Base-by-base conservation (phyloP, 75 land plant species). In the Azolla pinnata region DNA sequence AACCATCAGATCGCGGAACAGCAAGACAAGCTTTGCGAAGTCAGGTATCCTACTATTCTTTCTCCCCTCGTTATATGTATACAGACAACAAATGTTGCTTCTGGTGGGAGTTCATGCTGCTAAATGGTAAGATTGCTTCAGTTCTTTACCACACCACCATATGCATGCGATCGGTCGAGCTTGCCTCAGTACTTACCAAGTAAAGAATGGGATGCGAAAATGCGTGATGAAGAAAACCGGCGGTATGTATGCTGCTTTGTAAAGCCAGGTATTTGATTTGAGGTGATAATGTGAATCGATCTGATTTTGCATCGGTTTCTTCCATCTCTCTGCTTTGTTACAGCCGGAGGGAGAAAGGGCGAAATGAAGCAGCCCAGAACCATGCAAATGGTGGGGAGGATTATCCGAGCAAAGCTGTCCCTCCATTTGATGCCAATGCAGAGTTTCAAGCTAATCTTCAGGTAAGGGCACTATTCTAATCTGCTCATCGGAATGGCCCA, bases 131-230 rank as follows among this genome's bases (percentile, higher is more conserved):
- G n/a, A n/a, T n/a, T 17, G 8, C 0, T 74, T 1, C 77, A 87
- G 92, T 87, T 87, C 62, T 87, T 87, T 47, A 79, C 64, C 0
- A 79, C 82, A 5, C 75, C 80, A 62, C 92, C 92, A 27, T 73
- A 58, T 76, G 83, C 92, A 5, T 87, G 92, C 75, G 88, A 84
- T 14, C 88, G 88, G 4, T 81, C 85, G 58, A 87, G 88, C 59
- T 76, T 87, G 61, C 92, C 92, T 0, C 74, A 87, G 27, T 87
- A 79, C 72, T 88, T 88, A 40, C 92, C 92, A 31, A 84, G 81
- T 76, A 87, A 87, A 72, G 92, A 87, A 62, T 54, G 84, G 71
- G 85, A 87, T 77, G 79, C 71, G 48, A 87, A 81, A 45, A 59
- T 78, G 29, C 83, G 83, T 31, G 84, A 81, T 38, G 82, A 84